A percentile compares a stretch with the other conserved stretches of the same genome.
phyloP scores from a whole-genome alignment of 2,329 filamentous ascomycete genomes.

The Remersonia thermophila region DNA sequence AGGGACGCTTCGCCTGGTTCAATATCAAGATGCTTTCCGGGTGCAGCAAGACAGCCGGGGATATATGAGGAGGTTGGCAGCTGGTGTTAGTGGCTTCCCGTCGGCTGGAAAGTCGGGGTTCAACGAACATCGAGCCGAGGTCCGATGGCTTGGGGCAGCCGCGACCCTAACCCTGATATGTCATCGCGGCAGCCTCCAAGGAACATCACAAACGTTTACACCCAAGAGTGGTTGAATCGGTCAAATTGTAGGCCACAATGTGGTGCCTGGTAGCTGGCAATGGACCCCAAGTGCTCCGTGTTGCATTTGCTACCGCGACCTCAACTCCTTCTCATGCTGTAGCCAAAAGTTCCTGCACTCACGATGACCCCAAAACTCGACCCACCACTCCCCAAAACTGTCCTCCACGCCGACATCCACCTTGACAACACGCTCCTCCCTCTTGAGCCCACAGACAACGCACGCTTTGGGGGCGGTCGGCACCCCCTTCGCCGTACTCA shows the following conservation, averaged over 20 bases:
- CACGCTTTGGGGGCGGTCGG: slow-evolving; percentile 64
- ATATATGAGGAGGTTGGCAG: no score
- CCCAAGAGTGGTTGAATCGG: no score
- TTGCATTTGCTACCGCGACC: slow-evolving; percentile 41
- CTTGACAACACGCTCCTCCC: slow-evolving; percentile 69
- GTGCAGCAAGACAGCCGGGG: no score
- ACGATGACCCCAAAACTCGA: slow-evolving; percentile 73
- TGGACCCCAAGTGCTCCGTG: no score
- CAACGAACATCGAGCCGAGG: background rate
- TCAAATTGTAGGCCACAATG: no score
- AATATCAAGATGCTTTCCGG: no score
- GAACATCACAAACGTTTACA: background rate
- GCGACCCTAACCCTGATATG: background rate
- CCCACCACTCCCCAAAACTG: slow-evolving; percentile 95
- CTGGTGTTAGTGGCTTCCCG: no score
- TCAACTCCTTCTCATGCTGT: slow-evolving; percentile 56
- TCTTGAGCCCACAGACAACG: slow-evolving; percentile 74
- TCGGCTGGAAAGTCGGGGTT: no score
- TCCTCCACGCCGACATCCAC: slow-evolving; percentile 71
- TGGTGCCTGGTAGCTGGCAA: no score
- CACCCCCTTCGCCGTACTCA: slow-evolving; percentile 59
- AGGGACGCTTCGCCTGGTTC: no score
- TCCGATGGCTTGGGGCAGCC: background rate
- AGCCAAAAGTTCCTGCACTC: slow-evolving; percentile 80
- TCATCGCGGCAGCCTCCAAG: background rate